These are phyloP conservation scores for Urtica urens DNA, from an alignment of 306 rosid species.

Conservation along the genomic window DNA sequence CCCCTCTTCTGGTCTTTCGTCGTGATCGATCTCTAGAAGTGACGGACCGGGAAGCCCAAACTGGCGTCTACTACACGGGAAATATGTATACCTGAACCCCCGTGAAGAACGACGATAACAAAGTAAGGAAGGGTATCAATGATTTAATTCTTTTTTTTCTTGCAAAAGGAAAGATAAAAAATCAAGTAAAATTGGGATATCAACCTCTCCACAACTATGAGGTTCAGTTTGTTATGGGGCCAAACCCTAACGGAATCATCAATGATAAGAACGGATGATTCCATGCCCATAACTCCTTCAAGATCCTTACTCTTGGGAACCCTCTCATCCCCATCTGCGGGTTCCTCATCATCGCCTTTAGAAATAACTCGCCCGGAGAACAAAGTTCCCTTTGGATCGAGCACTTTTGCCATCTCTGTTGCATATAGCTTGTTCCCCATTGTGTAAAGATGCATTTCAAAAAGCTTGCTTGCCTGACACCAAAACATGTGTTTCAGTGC, in stretches of 20 bases:
- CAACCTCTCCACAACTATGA: constrained; percentile 96
- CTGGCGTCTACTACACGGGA: constrained; percentile 96
- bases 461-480: constrained; percentile 87
- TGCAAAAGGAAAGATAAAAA: too few species aligned
- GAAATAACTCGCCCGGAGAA: constrained; percentile 95
- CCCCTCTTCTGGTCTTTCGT: constrained; percentile 92
- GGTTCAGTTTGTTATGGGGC: constrained; percentile 96
- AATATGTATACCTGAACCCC: constrained; percentile 70
- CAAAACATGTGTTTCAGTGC: constrained; percentile 10
- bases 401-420: constrained; percentile 98
- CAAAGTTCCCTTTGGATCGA: constrained; percentile 77
- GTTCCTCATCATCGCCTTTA: constrained; percentile 80
- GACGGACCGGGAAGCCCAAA: constrained; percentile 95
- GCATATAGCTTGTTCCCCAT: constrained; percentile 99
- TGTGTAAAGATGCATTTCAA: constrained; percentile 92
- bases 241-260: constrained; percentile 99
- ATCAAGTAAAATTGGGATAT: constrained; percentile 7
- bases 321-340: constrained; percentile 71
- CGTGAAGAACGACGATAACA: constrained; percentile 6
- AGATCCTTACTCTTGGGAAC: constrained; percentile 89
- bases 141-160: constrained; percentile 1
- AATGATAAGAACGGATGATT: constrained; percentile 79
- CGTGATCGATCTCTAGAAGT: constrained; percentile 88
- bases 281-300: constrained; percentile 99
- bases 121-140: constrained; percentile 7